Percentiles rank a stretch among this genome's conserved stretches.
These are phyloP conservation scores for Tulasnella sp. DNA, from an alignment of 768 basidiomycete species.

Conservation along the genomic window DNA sequence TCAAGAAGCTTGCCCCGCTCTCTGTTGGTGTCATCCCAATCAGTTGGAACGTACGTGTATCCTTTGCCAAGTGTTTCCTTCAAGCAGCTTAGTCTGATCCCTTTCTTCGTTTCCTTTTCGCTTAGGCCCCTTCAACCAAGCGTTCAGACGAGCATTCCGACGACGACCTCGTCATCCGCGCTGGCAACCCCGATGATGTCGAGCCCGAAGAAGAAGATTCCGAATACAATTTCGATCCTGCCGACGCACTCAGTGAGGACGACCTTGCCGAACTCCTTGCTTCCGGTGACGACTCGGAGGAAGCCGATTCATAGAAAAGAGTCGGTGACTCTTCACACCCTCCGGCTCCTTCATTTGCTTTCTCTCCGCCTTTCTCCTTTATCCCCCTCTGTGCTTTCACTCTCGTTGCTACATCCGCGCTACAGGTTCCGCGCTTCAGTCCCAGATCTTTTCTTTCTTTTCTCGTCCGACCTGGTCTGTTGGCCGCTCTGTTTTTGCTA, in stretches of 20 bases:
- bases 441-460: neutral
- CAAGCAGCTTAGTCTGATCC: neutral
- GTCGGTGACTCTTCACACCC: neutral
- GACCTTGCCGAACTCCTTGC: neutral
- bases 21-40: conserved; percentile 8
- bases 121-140: neutral
- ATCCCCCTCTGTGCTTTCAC: neutral
- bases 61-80: neutral
- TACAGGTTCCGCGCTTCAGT: neutral
- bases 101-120: neutral
- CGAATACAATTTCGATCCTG: neutral
- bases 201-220: neutral
- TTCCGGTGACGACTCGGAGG: neutral
- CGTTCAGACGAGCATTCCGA: neutral
- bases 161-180: neutral
- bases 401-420: neutral
- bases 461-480: neutral
- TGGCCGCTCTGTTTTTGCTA: neutral
- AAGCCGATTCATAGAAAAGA: neutral
- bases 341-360: neutral
- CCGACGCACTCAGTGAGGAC: neutral
- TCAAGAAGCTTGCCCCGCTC: neutral
- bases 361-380: neutral
- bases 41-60: conserved; percentile 8
- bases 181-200: neutral